Evolutionary conservation across 768 basidiomycete species (phyloP).

Genomic region (Chalciporus pseudorubinellus): DNA sequence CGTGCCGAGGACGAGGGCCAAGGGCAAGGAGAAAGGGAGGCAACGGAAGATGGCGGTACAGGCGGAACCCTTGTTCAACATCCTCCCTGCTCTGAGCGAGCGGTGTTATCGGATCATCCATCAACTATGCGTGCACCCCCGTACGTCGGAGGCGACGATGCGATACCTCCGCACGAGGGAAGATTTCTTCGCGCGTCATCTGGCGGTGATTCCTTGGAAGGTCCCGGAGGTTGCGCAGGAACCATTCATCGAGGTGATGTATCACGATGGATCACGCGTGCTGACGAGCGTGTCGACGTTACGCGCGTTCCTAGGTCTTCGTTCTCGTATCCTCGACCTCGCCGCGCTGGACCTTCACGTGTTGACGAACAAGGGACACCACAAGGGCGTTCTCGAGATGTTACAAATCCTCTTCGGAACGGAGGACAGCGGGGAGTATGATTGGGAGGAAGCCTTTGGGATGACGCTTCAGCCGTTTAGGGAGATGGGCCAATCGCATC

Average conservation of each 20-base stretch:
- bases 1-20: conserved; percentile 54
- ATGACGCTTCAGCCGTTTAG: conserved; percentile 53
- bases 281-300: conserved; percentile 66
- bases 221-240: conserved; percentile 50
- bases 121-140: conserved; percentile 84
- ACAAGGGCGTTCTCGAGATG: conserved; percentile 69
- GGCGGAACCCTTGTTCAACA: conserved; percentile 54
- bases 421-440: conserved; percentile 39
- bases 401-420: conserved; percentile 80
- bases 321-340: conserved; percentile 82
- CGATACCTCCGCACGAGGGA: conserved; percentile 85
- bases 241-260: conserved; percentile 56
- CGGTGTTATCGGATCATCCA: conserved; percentile 79
- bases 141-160: conserved; percentile 77
- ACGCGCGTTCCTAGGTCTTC: conserved; percentile 74
- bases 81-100: conserved; percentile 78
- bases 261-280: conserved; percentile 68
- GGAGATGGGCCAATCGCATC: conserved; percentile 77
- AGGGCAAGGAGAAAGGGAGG: conserved; percentile 38
- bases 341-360: conserved; percentile 87
- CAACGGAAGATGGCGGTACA: conserved; percentile 28
- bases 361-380: conserved; percentile 73
- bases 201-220: conserved; percentile 70
- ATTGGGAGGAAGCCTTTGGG: conserved; percentile 39
- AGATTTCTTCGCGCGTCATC: conserved; percentile 85